Evolutionary conservation across 31 red algal species (phyloP), one percentile per base, ranked within the genome.

Genomic region (Bonnemaisonia californica): DNA sequence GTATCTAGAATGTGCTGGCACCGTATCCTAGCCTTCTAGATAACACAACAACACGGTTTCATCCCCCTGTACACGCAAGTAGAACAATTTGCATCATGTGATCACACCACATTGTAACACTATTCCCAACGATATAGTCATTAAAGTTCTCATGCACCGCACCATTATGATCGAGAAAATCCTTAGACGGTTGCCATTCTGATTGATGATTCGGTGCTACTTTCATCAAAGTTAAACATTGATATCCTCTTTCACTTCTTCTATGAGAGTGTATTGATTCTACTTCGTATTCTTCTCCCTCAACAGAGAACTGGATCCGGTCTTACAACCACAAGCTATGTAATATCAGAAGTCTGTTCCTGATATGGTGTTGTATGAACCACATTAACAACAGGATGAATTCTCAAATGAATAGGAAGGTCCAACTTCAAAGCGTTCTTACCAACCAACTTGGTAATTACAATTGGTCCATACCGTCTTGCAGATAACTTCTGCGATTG

Each of bases 141-240:
- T n/a, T n/a, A n/a, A 3, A 13, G 26, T 61, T 54, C 48, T 54
- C 21, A 21, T 16, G 11, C 12, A 16, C 11, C 21, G 11, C 66
- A n/a, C 59, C 76, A 62, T 77, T 54, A 62, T 11, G 12, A 34
- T 64, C 76, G 13, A 80, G 59, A 66, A 80, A 80, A 67, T 80
- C 76, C 0, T 0, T 9, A 28, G 57, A 56, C 31, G 76, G 57
- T 64, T 80, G 76, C 76, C 76, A 80, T 66, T 12, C 31, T n/a
- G 76, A 57, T 0, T 80, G 59, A 80, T 80, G 57, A 32, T 11
- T 11, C 9, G 76, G 0, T 22, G 0, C 1, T 26, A 19, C 19
- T 62, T 77, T 77, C 54, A 77, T 0, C 45, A 77, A 77, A 64
- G 73, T 77, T 12, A 77, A 16, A 30, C 16, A 77, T 61, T 77